Evolutionary conservation across 352 stramenopile species (phyloP).

Genomic region (Phytophthora citricola): DNA sequence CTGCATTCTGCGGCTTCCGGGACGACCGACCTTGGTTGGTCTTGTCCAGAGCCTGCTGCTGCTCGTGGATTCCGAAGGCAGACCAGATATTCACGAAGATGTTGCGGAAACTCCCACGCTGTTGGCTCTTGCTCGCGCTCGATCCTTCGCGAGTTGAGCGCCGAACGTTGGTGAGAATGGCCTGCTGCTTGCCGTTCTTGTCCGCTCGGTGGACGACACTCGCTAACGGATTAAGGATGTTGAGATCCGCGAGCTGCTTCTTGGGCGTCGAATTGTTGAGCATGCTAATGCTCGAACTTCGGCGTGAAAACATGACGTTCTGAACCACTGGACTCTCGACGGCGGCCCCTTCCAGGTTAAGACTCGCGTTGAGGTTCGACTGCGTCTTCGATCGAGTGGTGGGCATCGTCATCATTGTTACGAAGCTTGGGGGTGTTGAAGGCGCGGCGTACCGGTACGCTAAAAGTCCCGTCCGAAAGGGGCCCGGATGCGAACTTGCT

Average conservation of each 20-base stretch:
- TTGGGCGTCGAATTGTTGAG: conserved; percentile 20
- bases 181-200: conserved; percentile 64
- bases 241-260: conserved; percentile 54
- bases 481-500: background rate
- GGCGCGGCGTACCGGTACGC: conserved; percentile 8
- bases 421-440: background rate
- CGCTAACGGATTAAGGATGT: conserved; percentile 51
- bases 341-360: conserved; percentile 28
- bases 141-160: conserved; percentile 39
- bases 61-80: conserved; percentile 59
- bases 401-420: conserved; percentile 20
- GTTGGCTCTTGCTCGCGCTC: conserved; percentile 5
- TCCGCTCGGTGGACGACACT: conserved; percentile 76
- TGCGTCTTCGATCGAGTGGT: conserved; percentile 41
- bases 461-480: conserved; percentile 11
- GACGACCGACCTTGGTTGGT: conserved; percentile 32
- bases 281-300: background rate
- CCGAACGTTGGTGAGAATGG: conserved; percentile 27
- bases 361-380: conserved; percentile 14
- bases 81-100: conserved; percentile 80
- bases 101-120: conserved; percentile 65
- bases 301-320: background rate
- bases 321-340: too few relatives aligned
- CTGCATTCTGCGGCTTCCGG: conserved; percentile 28
- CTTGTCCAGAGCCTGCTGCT: conserved; percentile 45